Evolutionary conservation across 495 filamentous ascomycete genomes (phyloP), one percentile per base, ranked within the genome.

Genomic region (Podospora bellae-mahoneyi): DNA sequence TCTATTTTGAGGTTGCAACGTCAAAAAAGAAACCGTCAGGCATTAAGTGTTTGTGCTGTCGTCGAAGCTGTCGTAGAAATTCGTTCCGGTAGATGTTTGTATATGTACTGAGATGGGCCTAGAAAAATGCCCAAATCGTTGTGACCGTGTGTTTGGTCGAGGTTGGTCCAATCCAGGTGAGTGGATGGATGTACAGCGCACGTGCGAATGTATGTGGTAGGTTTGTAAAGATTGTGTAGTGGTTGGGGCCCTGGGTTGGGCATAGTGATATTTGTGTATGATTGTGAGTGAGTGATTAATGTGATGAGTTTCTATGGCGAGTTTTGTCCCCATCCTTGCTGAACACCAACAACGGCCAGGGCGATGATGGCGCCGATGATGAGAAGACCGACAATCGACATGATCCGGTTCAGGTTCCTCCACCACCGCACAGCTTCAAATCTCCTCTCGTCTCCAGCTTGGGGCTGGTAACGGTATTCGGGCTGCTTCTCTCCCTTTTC

Each of bases 401-500:
- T 94, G 73, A 89, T 85, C 56, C 93, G 89, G 78, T 99, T 99
- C 59, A 97, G 82, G 67, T 87, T 91, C 67, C 95, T 86, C 95
- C 95, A 98, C 93, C 94, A 97, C 53, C 86, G 84, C 15, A 92
- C 92, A 75, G 92, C 97, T 72, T 91, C 84, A 75, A 91, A 92
- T 62, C 86, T 84, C 54, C 82, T 82, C 61, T 88, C 86, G 69
- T 92, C 88, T 26, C 87, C 55, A 48, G 66, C 28, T 23, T 72
- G 30, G 73, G 72, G 58, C 72, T 74, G 60, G 82, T 73, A 68
- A 75, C 81, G 71, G 79, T 78, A 70, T 54, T 82, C 82, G 65
- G 83, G 80, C 9, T 69, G 60, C 69, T 62, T 68, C 27, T 70
- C 55, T 27, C 72, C 69, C 54, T 71, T 76, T 70, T 84, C 81